A percentile compares a stretch with the other conserved stretches of the same genome.
Conservation (phyloP, 2,329 filamentous ascomycete species). For the Epichloe aotearoae region DNA sequence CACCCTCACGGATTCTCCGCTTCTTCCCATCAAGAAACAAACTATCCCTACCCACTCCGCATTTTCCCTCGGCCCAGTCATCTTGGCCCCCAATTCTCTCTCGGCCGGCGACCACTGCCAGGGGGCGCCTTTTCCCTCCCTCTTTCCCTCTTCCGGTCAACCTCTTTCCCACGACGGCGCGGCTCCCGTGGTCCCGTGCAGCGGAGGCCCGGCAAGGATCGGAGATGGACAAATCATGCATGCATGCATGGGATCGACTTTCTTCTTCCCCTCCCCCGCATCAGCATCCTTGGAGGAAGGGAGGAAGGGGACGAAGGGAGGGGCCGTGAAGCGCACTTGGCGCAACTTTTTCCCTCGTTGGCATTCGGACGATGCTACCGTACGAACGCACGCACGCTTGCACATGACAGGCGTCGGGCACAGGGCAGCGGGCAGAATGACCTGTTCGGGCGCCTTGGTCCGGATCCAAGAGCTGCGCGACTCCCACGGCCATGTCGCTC, state of each 20-base stretch:
- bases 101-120: neutral
- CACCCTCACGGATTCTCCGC: too few species aligned
- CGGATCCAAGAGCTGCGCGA: neutral
- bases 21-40: neutral
- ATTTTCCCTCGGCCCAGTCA: neutral
- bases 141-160: neutral
- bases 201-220: neutral
- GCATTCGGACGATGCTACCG: neutral
- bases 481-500: neutral
- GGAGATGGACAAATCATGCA: neutral
- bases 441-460: neutral
- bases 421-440: too few species aligned
- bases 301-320: too few species aligned
- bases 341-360: too few species aligned
- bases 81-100: neutral
- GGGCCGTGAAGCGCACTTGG: too few species aligned
- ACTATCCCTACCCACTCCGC: neutral
- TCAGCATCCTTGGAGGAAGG: neutral
- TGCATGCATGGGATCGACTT: neutral
- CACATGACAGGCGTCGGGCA: too few species aligned
- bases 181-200: neutral
- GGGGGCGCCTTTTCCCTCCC: neutral
- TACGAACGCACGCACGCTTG: too few species aligned
- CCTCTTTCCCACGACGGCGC: neutral
- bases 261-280: neutral